Conservation (phyloP, 768 basidiomycete genomes). For the Pholiota conissans region DNA sequence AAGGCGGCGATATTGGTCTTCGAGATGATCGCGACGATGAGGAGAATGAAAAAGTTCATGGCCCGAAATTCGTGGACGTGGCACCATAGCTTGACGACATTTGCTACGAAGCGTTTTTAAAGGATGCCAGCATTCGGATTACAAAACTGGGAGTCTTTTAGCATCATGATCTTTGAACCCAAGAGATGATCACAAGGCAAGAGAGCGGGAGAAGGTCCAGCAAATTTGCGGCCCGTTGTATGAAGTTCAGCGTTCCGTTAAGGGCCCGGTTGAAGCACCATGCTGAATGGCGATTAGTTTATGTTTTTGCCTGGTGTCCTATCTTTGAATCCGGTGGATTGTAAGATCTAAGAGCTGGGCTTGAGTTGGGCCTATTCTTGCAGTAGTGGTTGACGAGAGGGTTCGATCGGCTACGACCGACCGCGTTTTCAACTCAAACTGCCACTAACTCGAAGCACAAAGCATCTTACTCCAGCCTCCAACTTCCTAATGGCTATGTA, state of each 20-base stretch:
- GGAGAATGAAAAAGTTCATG: background rate
- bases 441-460: background rate
- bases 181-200: conserved; percentile 3
- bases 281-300: no score
- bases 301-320: no score
- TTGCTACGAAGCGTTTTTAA: background rate
- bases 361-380: no score
- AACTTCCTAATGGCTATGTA: no score
- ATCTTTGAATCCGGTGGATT: no score
- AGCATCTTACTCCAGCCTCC: background rate
- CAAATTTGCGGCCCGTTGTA: conserved; percentile 1
- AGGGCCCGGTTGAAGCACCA: no score
- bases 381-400: no score
- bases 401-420: background rate
- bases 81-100: background rate
- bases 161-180: background rate
- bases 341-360: no score
- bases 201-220: background rate
- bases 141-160: background rate
- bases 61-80: background rate
- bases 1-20: background rate
- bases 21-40: background rate
- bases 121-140: background rate
- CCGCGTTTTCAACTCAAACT: background rate
- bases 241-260: no score